phyloP scores from a whole-genome alignment of 305 asterid species.

The Fraxinus latifolia region DNA sequence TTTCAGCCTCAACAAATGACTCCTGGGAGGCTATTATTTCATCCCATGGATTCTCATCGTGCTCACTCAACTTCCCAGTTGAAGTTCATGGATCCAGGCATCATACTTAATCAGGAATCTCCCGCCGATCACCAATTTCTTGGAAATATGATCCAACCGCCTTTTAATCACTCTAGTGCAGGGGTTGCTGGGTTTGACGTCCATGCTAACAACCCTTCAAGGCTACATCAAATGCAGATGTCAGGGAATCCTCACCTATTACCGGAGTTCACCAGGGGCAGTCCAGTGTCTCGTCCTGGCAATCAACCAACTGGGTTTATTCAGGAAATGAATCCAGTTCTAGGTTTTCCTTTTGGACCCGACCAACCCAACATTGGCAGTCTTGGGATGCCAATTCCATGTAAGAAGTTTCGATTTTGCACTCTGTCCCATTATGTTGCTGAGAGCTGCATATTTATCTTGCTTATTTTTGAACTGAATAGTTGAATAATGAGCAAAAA shows the following conservation, averaged over 20 bases:
- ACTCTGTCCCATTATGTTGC: background rate
- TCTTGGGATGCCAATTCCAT: slow-evolving; percentile 58
- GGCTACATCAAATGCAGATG: slow-evolving; percentile 70
- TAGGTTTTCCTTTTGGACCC: slow-evolving; percentile 58
- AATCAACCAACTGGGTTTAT: slow-evolving; percentile 50
- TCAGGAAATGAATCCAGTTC: slow-evolving; percentile 61
- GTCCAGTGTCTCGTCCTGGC: slow-evolving; percentile 48
- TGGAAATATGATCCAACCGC: slow-evolving; percentile 45
- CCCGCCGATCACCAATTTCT: slow-evolving; percentile 54
- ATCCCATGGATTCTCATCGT: slow-evolving; percentile 60
- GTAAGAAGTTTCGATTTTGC: slow-evolving; percentile 30
- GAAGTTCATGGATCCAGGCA: slow-evolving; percentile 55
- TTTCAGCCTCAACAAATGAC: slow-evolving; percentile 52
- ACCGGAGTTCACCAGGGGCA: slow-evolving; percentile 50
- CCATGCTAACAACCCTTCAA: slow-evolving; percentile 44
- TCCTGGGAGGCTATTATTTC: slow-evolving; percentile 56
- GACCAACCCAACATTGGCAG: slow-evolving; percentile 47
- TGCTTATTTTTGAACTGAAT: background rate
- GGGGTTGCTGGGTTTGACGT: slow-evolving; percentile 58
- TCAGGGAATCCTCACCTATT: slow-evolving; percentile 42
- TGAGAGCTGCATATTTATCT: background rate
- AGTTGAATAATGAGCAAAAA: slow-evolving; percentile 14
- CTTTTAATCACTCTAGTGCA: slow-evolving; percentile 54
- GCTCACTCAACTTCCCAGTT: slow-evolving; percentile 55
- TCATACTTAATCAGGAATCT: slow-evolving; percentile 44